A percentile compares a stretch with the other conserved stretches of the same genome.
phyloP scores from a whole-genome alignment of 371 early-diverging fungal species.

The Mortierella sp. region DNA sequence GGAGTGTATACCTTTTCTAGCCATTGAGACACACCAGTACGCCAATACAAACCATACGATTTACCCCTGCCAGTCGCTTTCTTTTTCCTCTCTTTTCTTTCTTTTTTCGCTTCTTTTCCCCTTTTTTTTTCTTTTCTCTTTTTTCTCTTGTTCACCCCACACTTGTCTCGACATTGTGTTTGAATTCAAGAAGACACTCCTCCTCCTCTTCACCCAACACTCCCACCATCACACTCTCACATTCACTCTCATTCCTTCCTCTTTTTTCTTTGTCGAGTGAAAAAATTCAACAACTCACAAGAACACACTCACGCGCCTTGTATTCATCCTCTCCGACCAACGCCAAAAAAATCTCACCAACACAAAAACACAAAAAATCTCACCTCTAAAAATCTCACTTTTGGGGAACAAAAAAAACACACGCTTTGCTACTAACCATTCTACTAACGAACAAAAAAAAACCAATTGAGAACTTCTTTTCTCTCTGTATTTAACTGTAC shows the following conservation, averaged over 20 bases:
- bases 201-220: slow-evolving; percentile 9
- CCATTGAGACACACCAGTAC: not conserved
- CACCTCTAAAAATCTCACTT: not conserved
- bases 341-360: slow-evolving; percentile 8
- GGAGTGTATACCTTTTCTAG: slow-evolving; percentile 4
- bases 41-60: too few species aligned
- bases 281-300: not conserved
- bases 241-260: slow-evolving; percentile 4
- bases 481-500: slow-evolving; percentile 36
- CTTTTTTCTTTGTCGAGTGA: not conserved
- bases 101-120: slow-evolving; percentile 1
- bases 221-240: slow-evolving; percentile 6
- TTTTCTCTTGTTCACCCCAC: slow-evolving; percentile 30
- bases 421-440: slow-evolving; percentile 28
- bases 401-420: slow-evolving; percentile 16
- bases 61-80: not conserved
- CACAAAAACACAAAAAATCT: not conserved
- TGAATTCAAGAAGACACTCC: slow-evolving; percentile 42
- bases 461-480: slow-evolving; percentile 6
- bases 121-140: slow-evolving; percentile 8
- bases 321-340: not conserved
- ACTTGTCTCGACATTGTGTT: slow-evolving; percentile 48
- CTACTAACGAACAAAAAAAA: slow-evolving; percentile 40
- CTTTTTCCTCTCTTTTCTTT: not conserved
- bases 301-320: not conserved